Base-by-base conservation (phyloP, 352 stramenopile genomes). In the Phytophthora brassicae region DNA sequence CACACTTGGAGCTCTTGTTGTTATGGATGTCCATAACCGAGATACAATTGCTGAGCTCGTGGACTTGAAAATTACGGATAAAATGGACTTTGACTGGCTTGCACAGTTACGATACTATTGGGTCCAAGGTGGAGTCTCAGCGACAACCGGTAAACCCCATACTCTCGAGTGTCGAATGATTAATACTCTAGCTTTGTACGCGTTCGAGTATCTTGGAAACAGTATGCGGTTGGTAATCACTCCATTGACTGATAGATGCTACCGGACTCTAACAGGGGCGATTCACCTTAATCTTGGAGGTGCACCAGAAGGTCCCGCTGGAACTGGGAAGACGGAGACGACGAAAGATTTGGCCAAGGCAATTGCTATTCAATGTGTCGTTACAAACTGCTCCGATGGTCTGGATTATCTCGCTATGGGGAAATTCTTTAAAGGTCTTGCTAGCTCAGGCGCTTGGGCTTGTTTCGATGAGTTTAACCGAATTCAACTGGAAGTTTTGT, bases 21-120 rank as follows among this genome's bases (percentile, higher is more conserved):
- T 98, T 9, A 97, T 98, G 86, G 94, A 98, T 60, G 94, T 98
- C 6, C 94, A 98, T 80, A 97, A 97, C 39, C 85, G 93, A 12
- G 92, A 98, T 60, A 96, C 89, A 50, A 97, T 98, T 47, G 86
- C 89, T 6, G 92, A 98, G 59, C 67, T 98, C 23, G 79, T 93
- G 41, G 73, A 92, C 2, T 66, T 95, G 31, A 75, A 92, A 23
- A 81, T 94, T 24, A 79, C 74, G 4, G 74, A 89, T 59, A 86
- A 85, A 48, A 85, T 63, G 6, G 93, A 98, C 63, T 98, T 98
- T 67, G 94, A 97, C 68, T 98, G 94, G 94, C 77, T 97, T 50
- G 86, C 88, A 1, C 93, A 98, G 63, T 64, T 98, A 13, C 89
- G 94, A 4, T 97, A 97, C 71, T 98, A 98, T 55, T 97, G 90